Conservation (phyloP, 257 asterid species). For the Voacanga thouarsii region DNA sequence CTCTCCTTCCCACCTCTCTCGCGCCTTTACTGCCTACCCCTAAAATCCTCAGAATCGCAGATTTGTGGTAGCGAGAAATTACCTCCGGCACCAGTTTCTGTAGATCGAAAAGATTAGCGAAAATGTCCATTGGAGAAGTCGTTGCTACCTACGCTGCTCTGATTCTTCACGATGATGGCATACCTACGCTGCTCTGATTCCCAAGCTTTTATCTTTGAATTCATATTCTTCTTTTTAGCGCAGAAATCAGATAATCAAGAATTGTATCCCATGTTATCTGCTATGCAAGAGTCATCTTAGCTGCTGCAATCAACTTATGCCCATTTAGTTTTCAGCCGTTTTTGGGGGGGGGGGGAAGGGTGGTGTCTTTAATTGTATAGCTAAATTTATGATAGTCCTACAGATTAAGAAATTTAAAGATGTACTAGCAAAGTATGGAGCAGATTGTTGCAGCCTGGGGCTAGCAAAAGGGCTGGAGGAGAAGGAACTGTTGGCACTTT, state of each 20-base stretch:
- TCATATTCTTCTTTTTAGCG: not conserved
- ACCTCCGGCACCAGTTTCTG: too few relatives aligned
- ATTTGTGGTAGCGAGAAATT: too few relatives aligned
- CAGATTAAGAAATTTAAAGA: conserved; percentile 45
- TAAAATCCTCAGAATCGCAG: too few relatives aligned
- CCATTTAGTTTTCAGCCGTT: not conserved
- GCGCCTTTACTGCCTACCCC: too few relatives aligned
- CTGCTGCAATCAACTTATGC: not conserved
- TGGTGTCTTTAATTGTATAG: not conserved
- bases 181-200: too few relatives aligned
- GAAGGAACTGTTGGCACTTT: conserved; percentile 39
- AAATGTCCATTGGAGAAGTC: too few relatives aligned
- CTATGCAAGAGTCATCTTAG: not conserved
- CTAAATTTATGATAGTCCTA: not conserved
- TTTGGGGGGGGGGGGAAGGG: too few relatives aligned
- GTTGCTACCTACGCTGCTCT: too few relatives aligned
- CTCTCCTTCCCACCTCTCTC: too few relatives aligned
- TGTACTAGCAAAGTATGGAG: conserved; percentile 36
- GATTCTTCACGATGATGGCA: too few relatives aligned
- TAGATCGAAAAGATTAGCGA: too few relatives aligned
- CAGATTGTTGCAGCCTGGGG: conserved; percentile 29
- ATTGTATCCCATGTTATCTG: not conserved
- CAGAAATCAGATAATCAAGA: not conserved
- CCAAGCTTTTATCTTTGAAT: too few relatives aligned
- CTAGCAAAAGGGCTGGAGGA: conserved; percentile 42